Conservation (phyloP, 805 yeast genomes). For the Ogataea trehaloabstinens region DNA sequence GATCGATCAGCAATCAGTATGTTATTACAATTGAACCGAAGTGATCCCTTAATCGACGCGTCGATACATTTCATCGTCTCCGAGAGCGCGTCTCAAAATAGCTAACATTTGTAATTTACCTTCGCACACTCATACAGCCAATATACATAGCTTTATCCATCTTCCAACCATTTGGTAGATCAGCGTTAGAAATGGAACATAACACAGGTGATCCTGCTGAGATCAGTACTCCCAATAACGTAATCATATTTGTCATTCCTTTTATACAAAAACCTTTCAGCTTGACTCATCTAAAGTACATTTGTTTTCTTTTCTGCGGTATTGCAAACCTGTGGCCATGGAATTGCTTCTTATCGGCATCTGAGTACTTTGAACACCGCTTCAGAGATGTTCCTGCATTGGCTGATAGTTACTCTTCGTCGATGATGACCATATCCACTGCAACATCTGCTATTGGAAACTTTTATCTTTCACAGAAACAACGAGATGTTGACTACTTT, state of each 20-base stretch:
- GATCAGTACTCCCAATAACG: too few species aligned
- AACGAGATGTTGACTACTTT: constrained; percentile 56
- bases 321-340: constrained; percentile 92
- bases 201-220: too few species aligned
- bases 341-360: constrained; percentile 87
- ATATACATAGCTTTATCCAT: too few species aligned
- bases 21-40: too few species aligned
- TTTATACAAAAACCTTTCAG: constrained; percentile 12
- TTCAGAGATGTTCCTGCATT: constrained; percentile 49
- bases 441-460: constrained; percentile 60
- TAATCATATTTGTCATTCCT: constrained; percentile 14
- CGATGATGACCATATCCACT: constrained; percentile 88
- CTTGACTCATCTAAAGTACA: constrained; percentile 38
- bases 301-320: constrained; percentile 68
- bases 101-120: too few species aligned
- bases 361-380: constrained; percentile 71
- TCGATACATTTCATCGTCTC: too few species aligned
- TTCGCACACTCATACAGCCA: too few species aligned
- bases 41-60: too few species aligned
- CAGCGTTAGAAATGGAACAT: too few species aligned
- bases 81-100: too few species aligned
- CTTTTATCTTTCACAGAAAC: constrained; percentile 62
- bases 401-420: constrained; percentile 64
- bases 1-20: too few species aligned
- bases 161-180: too few species aligned